phyloP scores from a whole-genome alignment of 768 basidiomycete genomes.

The Candolleomyces aberdarensis region DNA sequence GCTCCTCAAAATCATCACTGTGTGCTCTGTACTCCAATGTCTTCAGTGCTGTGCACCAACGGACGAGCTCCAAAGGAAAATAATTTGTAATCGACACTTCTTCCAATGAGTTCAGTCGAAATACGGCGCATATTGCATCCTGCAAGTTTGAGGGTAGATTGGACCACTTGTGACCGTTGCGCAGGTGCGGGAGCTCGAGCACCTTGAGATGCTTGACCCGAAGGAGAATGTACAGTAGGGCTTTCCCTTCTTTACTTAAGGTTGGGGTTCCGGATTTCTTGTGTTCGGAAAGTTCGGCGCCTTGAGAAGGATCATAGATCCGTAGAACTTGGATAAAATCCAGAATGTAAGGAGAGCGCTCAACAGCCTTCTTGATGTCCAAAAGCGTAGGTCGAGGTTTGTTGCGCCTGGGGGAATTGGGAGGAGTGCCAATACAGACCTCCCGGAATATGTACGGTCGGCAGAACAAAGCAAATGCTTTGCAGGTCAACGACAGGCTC shows the following conservation, averaged over 20 bases:
- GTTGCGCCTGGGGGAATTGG: background rate
- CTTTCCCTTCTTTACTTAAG: background rate
- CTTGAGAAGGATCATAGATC: background rate
- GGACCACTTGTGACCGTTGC: background rate
- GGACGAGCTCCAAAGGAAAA: background rate
- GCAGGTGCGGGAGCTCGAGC: background rate
- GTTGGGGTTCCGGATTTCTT: background rate
- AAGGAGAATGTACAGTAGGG: background rate
- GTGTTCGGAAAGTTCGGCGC: background rate
- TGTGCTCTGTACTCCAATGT: background rate
- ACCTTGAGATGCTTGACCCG: background rate
- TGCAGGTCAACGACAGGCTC: background rate
- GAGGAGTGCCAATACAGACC: background rate
- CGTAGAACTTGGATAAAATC: background rate
- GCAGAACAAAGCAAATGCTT: background rate
- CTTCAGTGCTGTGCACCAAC: background rate
- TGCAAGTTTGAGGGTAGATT: background rate
- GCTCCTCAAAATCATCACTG: too few species aligned
- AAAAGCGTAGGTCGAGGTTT: background rate
- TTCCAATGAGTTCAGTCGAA: background rate
- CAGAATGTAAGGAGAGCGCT: background rate
- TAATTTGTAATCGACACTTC: background rate
- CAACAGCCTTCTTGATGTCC: background rate
- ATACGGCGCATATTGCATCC: background rate
- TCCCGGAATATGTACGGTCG: background rate